Evolutionary conservation across 495 filamentous ascomycete species (phyloP), one percentile per base, ranked within the genome.

Genomic region (Xylaria telfairii): DNA sequence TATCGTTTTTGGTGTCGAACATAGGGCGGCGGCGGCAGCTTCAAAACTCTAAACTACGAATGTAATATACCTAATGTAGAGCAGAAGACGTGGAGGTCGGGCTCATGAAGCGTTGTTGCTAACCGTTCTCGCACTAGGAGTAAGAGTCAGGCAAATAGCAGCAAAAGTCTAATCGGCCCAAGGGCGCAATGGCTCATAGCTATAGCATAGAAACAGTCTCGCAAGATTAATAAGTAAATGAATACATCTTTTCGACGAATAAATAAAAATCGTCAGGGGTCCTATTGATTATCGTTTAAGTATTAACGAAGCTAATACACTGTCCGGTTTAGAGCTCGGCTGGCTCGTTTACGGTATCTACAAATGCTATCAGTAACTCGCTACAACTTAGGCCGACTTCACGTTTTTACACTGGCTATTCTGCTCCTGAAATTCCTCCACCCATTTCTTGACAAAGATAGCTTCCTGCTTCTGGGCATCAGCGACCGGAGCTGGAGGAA

Each of bases 371-470:
- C 51, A 65, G 68, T 59, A 65, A 63, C n/a, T 49, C 51, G 15
- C 39, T 59, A 65, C 51, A 47, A 65, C 10, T 34, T 28, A 63
- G 46, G 44, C 57, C 54, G 57, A 51, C 49, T 30, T 21, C 37
- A 44, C 42, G 13, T 32, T 57, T 65, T 65, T 70, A 70, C 68
- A 17, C 0, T 70, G 42, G 47, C 32, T 49, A 13, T 61, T 19
- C 47, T 63, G 26, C 13, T 49, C 39, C 60, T 70, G 7, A 53
- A 78, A 90, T 75, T 91, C 87, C 72, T 83, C 72, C 83, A 93
- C 73, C 92, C 92, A 94, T 59, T 78, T 85, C 74, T 86, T 78
- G 49, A 93, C 91, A 78, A 92, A 91, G 42, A 77, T 71, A 15
- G 83, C 77, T 77, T 91, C 85, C 67, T 83, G 72, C 67, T 74